Evolutionary conservation across 257 asterid species (phyloP), one percentile per base, ranked within the genome.

Genomic region (Forsythia suspensa): DNA sequence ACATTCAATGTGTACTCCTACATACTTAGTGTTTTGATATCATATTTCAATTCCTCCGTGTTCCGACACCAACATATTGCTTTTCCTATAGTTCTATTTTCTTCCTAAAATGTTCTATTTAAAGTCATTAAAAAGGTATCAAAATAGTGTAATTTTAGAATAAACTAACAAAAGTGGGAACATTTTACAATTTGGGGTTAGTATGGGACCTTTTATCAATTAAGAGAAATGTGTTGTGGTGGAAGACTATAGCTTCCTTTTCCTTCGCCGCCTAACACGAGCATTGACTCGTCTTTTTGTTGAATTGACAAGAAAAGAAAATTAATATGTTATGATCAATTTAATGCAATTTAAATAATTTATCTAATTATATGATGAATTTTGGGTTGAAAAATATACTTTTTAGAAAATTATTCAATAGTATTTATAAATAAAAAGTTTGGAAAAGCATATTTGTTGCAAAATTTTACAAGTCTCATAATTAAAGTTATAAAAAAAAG

Each of bases 191-290:
- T 63, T 59, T 70, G 6, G 77, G n/a, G 16, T 18, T 18, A 2
- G 8, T 20, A 3, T 37, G 71, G 46, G 85, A 80, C 48, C 41
- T 39, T 8, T 51, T 69, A 68, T 40, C 11, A 43, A 43, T 85
- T 0, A 34, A 20, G 80, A 61, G 7, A 61, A 44, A 51, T 74
- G 52, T 71, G 46, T 75, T 61, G 78, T 75, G 13, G 71, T 51
- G 76, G 75, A 77, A 70, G 79, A 65, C 76, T 44, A 10, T 59
- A 63, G 9, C 65, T 39, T 46, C 85, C 82, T 44, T 81, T 81
- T 79, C 83, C 84, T 68, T 84, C 82, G 88, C 88, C 88, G 88
- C 85, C 85, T 52, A 79, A 66, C 43, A 69, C 40, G 81, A 85
- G 77, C 29, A 80, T 82, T 76, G 86, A 85, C 88, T 51, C 80